phyloP scores from a whole-genome alignment of 805 yeast genomes.

The Cyberlindnera xishuangbannaensis region DNA sequence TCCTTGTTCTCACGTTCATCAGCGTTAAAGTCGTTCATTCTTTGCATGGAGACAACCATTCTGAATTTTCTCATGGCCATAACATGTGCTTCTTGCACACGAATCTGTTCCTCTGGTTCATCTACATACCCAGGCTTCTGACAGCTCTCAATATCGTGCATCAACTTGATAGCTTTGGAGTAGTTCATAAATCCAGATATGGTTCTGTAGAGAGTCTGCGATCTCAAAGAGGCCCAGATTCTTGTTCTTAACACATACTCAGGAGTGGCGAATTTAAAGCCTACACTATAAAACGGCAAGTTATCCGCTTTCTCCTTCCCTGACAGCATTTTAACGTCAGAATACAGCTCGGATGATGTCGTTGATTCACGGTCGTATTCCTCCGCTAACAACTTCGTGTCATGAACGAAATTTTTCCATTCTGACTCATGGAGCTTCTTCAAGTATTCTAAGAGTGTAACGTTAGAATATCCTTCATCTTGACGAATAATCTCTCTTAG shows the following conservation, averaged over 20 bases:
- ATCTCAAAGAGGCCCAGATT: slow-evolving; percentile 70
- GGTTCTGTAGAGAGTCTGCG: slow-evolving; percentile 71
- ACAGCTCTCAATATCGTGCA: slow-evolving; percentile 52
- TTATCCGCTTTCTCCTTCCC: slow-evolving; percentile 34
- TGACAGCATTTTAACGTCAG: slow-evolving; percentile 7
- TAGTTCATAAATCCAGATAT: slow-evolving; percentile 72
- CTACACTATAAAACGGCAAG: slow-evolving; percentile 57
- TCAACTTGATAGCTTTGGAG: slow-evolving; percentile 57
- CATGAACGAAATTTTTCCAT: slow-evolving; percentile 67
- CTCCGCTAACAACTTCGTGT: slow-evolving; percentile 52
- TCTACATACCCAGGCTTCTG: slow-evolving; percentile 18
- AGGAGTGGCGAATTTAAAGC: slow-evolving; percentile 57
- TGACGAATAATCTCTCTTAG: slow-evolving; percentile 75
- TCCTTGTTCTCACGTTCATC: slow-evolving; percentile 58
- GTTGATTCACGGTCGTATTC: slow-evolving; percentile 30
- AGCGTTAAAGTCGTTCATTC: slow-evolving; percentile 44
- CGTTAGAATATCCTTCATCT: slow-evolving; percentile 55
- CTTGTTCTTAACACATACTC: slow-evolving; percentile 58
- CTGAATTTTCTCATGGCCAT: slow-evolving; percentile 60
- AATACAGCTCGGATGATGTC: slow-evolving; percentile 14
- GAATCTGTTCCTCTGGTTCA: slow-evolving; percentile 28
- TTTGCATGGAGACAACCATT: slow-evolving; percentile 62
- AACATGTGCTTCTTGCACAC: slow-evolving; percentile 40
- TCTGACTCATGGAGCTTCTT: slow-evolving; percentile 59
- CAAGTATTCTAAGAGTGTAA: slow-evolving; percentile 62